A percentile compares a stretch with the other conserved stretches of the same genome.
Conservation (phyloP, 805 yeast genomes). For the Candida sithepensis region DNA sequence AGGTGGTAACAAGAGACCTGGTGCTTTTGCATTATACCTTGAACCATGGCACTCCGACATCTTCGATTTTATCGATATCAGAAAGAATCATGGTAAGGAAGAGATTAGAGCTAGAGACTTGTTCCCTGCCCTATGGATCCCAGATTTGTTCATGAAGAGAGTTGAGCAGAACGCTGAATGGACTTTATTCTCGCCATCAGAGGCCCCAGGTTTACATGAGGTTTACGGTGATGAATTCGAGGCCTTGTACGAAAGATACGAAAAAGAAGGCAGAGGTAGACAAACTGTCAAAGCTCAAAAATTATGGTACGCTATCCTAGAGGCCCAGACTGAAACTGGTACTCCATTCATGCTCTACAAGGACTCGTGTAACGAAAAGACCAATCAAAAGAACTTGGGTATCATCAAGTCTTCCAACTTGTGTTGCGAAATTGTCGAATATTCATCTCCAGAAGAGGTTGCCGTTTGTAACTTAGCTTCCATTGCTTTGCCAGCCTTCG, state of each 20-base stretch:
- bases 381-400: conserved; percentile 61
- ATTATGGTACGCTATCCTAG: conserved; percentile 57
- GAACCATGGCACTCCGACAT: conserved; percentile 66
- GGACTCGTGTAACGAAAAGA: conserved; percentile 56
- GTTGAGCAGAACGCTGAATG: conserved; percentile 53
- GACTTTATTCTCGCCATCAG: conserved; percentile 59
- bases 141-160: conserved; percentile 59
- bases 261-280: conserved; percentile 47
- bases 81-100: conserved; percentile 63
- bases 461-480: conserved; percentile 64
- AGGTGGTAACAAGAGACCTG: conserved; percentile 65
- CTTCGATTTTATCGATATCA: conserved; percentile 54
- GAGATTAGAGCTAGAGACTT: conserved; percentile 61
- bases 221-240: conserved; percentile 55
- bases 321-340: conserved; percentile 64
- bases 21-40: conserved; percentile 57
- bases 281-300: conserved; percentile 53
- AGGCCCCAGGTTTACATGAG: conserved; percentile 54
- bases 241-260: conserved; percentile 48
- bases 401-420: conserved; percentile 57
- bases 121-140: conserved; percentile 62
- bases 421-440: conserved; percentile 63
- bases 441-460: conserved; percentile 54
- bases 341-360: conserved; percentile 63
- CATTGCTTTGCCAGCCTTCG: conserved; percentile 54